phyloP scores from a whole-genome alignment of 352 stramenopile genomes.

The Phytopythium sindhum region DNA sequence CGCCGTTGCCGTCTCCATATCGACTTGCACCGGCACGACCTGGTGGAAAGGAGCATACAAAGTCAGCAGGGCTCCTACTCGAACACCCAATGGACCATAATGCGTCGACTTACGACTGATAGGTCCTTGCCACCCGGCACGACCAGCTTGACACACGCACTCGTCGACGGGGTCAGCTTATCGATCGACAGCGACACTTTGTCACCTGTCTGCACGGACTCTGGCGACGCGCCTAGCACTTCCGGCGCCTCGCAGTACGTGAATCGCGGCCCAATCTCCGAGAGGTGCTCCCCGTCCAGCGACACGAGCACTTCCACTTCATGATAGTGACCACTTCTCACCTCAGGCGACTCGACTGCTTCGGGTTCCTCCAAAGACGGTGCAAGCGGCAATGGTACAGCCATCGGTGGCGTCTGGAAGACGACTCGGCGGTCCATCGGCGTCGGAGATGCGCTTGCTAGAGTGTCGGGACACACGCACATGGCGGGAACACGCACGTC shows the following conservation, averaged over 20 bases:
- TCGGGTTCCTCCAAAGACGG: slow-evolving; percentile 11
- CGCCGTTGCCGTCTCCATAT: slow-evolving; percentile 16
- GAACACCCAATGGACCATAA: background rate
- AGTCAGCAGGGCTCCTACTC: slow-evolving; percentile 3
- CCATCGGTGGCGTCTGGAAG: slow-evolving; percentile 37
- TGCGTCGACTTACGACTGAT: slow-evolving; percentile 20
- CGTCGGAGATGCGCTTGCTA: slow-evolving; percentile 1
- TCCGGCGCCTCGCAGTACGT: slow-evolving; percentile 18
- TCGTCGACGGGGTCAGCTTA: slow-evolving; percentile 13
- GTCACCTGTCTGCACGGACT: slow-evolving; percentile 16
- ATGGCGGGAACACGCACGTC: slow-evolving; percentile 24
- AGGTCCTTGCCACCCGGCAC: background rate
- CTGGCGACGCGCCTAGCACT: slow-evolving; percentile 9
- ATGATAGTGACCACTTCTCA: slow-evolving; percentile 39
- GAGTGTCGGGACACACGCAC: slow-evolving; percentile 19
- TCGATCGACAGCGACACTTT: slow-evolving; percentile 20
- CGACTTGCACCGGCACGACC: slow-evolving; percentile 24
- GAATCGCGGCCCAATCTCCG: slow-evolving; percentile 27
- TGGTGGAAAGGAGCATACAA: slow-evolving; percentile 5
- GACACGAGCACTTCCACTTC: slow-evolving; percentile 52
- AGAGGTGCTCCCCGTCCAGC: slow-evolving; percentile 45
- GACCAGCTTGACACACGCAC: slow-evolving; percentile 21
- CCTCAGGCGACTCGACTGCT: slow-evolving; percentile 23
- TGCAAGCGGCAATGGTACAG: slow-evolving; percentile 24
- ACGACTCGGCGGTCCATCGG: slow-evolving; percentile 32